Conservation (phyloP, 257 asterid species). For the Solanum sejunctum region DNA sequence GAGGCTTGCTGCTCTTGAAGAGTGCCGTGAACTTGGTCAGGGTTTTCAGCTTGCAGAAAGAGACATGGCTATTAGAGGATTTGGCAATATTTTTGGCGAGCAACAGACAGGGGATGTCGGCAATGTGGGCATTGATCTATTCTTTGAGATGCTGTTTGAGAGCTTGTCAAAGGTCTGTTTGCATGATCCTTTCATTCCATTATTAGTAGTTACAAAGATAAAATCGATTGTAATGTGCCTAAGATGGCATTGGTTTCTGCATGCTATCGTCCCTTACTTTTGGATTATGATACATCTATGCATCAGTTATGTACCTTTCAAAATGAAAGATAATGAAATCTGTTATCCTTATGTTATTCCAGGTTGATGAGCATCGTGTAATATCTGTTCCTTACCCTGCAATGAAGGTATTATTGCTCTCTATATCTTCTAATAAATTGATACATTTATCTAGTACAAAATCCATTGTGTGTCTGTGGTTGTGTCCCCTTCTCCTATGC, state of each 20-base stretch:
- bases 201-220: background rate
- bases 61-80: constrained; percentile 98
- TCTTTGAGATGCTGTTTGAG: constrained; percentile 98
- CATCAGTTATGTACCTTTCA: background rate
- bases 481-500: background rate
- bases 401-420: constrained; percentile 57
- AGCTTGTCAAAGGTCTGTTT: constrained; percentile 85
- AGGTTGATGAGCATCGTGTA: constrained; percentile 91
- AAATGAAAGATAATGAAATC: background rate
- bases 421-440: background rate
- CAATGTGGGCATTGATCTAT: constrained; percentile 96
- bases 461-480: background rate
- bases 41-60: constrained; percentile 98
- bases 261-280: background rate
- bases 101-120: constrained; percentile 99
- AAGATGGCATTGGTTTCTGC: background rate
- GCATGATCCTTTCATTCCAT: background rate
- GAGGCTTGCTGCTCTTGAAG: constrained; percentile 94
- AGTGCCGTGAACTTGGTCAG: constrained; percentile 88
- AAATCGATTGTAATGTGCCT: background rate
- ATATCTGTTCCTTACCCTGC: constrained; percentile 73
- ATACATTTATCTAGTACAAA: background rate
- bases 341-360: constrained; percentile 18
- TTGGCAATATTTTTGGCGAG: constrained; percentile 96
- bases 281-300: background rate